These are phyloP conservation scores for Sphagnum fallax DNA, from an alignment of 228 moss, liverwort and hornwort species.

Conservation along the genomic window DNA sequence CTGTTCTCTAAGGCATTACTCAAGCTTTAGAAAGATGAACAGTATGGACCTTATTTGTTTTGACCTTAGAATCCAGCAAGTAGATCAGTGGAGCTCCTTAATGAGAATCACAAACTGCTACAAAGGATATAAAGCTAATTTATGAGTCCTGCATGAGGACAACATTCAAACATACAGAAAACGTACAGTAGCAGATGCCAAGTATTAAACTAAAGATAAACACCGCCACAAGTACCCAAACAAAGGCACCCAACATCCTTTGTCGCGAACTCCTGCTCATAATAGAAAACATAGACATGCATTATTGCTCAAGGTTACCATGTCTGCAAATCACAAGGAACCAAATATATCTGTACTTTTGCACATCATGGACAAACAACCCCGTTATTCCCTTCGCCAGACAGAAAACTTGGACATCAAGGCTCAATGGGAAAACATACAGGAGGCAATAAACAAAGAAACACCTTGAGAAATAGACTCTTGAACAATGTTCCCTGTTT, in stretches of 20 bases:
- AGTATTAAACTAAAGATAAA: slow-evolving; percentile 58
- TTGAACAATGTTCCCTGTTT: no score
- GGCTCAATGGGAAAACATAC: not conserved
- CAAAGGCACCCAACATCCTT: slow-evolving; percentile 50
- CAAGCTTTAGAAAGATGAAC: no score
- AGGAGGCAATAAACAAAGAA: not conserved
- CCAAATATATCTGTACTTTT: not conserved
- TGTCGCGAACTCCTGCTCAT: slow-evolving; percentile 50
- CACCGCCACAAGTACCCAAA: slow-evolving; percentile 70
- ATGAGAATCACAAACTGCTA: no score
- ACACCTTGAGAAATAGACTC: no score
- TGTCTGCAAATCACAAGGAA: not conserved
- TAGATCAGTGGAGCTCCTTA: no score
- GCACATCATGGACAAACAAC: not conserved
- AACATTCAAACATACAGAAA: not conserved
- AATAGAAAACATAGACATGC: not conserved
- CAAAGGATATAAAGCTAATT: no score
- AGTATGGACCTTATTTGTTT: no score
- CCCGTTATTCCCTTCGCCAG: not conserved
- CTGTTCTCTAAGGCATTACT: no score
- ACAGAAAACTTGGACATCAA: not conserved
- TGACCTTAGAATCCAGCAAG: no score
- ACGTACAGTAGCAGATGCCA: slow-evolving; percentile 80
- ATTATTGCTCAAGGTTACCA: not conserved
- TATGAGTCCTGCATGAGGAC: no score